phyloP scores from a whole-genome alignment of 345 rosid genomes.

The Gossypium raimondii region DNA sequence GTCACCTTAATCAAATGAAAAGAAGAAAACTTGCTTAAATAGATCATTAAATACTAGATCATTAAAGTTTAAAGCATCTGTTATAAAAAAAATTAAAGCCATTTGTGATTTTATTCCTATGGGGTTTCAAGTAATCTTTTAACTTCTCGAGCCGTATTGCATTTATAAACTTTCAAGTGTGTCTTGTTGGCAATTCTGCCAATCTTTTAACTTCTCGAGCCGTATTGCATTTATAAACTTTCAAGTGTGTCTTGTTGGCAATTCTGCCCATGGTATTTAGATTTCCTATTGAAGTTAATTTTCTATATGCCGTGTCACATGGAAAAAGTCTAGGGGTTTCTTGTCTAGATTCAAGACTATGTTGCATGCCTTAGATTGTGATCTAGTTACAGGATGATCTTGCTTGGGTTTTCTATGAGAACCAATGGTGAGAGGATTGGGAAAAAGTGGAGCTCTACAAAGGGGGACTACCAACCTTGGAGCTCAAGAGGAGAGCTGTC shows the following conservation, averaged over 20 bases:
- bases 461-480: too few species aligned
- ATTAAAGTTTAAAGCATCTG: neutral
- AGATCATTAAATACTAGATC: neutral
- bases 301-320: neutral
- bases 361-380: too few species aligned
- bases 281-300: neutral
- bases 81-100: neutral
- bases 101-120: neutral
- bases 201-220: neutral
- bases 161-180: neutral
- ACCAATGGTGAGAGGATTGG: too few species aligned
- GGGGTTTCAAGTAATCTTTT: neutral
- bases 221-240: neutral
- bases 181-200: neutral
- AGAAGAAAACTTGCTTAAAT: neutral
- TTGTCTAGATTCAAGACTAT: neutral
- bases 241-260: slow-evolving; percentile 1
- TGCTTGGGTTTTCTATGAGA: too few species aligned
- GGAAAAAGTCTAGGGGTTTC: neutral
- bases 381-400: too few species aligned
- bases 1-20: too few species aligned
- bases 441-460: too few species aligned
- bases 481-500: too few species aligned
- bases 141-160: neutral
- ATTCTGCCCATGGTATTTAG: neutral